Conservation (phyloP, 2,329 filamentous ascomycete genomes). For the Ploettnerulaceae sp. region DNA sequence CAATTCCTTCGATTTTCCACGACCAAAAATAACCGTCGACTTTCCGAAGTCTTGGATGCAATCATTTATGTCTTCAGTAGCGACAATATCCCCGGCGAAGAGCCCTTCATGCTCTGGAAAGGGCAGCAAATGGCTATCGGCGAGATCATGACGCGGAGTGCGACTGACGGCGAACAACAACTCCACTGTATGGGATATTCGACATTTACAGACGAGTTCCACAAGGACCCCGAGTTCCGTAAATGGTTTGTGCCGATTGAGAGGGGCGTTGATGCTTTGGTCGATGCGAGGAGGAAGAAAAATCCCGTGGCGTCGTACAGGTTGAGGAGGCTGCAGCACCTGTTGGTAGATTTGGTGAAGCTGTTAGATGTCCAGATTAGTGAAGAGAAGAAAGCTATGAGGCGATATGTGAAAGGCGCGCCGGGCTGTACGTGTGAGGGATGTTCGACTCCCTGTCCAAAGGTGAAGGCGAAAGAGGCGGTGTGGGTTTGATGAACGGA, state of each 20-base stretch:
- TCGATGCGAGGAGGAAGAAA: background rate
- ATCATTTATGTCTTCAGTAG: conserved; percentile 20
- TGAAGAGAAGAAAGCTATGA: background rate
- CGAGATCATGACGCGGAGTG: conserved; percentile 23
- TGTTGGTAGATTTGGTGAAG: conserved; percentile 5
- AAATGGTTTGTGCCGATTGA: conserved; percentile 9
- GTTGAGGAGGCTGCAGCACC: conserved; percentile 8
- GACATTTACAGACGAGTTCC: background rate
- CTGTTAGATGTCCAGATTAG: conserved; percentile 2
- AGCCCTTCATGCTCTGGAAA: conserved; percentile 29
- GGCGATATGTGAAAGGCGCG: conserved; percentile 7
- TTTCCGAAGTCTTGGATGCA: conserved; percentile 18
- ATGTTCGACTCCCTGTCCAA: no score
- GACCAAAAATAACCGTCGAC: conserved; percentile 23
- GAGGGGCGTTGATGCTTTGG: background rate
- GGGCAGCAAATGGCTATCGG: conserved; percentile 30
- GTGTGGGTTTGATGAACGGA: no score
- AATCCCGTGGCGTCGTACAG: background rate
- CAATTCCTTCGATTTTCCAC: conserved; percentile 27
- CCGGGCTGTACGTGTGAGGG: background rate
- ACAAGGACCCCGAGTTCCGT: conserved; percentile 7
- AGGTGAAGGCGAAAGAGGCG: no score
- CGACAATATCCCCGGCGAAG: conserved; percentile 15
- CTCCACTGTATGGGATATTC: conserved; percentile 9
- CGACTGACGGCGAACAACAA: conserved; percentile 4